Evolutionary conservation across 371 early-diverging fungal species (phyloP), one percentile per base, ranked within the genome.

Genomic region (Rhizopus delemar): DNA sequence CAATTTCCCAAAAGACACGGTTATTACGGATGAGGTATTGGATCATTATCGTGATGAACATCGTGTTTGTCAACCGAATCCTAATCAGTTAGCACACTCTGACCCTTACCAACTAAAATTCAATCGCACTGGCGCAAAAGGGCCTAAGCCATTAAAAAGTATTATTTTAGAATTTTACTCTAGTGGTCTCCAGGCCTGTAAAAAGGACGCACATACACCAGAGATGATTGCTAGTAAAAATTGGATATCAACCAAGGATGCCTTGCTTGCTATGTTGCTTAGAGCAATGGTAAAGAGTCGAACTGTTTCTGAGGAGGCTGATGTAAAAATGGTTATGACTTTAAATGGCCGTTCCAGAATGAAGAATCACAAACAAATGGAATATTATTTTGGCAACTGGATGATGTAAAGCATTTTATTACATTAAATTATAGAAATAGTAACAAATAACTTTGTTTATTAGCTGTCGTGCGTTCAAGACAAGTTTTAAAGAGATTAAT

Each of bases 331-430:
- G 68, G 54, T 68, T 3, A 45, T 68, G 41, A 63, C 68, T 6
- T 63, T 75, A 8, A 75, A 75, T 51, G 75, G 75, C 7, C 65
- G 75, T 0, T 57, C 73, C 0, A 71, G 57, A 32, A 71, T 70
- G 68, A 64, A 53, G 22, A 62, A 63, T 16, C 31, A 48, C 7
- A 71, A 68, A 52, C 64, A 66, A 2, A 65, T 75, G 51, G 68
- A 72, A 13, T 56, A 60, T 31, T 75, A 75, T 39, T 75, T 75
- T 62, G 75, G 75, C 2, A 75, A 75, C 48, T 75, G 72, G 72
- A 75, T 71, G 69, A 45, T 75, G 72, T 63, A 69, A 60, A 66
- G 59, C 33, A 5, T n/a, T 22, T 16, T n/a, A 9, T 46, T 22
- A 33, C 32, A 8, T 1, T 7, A 35, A 1, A 3, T 46, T 3